These are phyloP conservation scores for Sporothrix phasma DNA, from an alignment of 2,329 filamentous ascomycete species.

Conservation along the genomic window DNA sequence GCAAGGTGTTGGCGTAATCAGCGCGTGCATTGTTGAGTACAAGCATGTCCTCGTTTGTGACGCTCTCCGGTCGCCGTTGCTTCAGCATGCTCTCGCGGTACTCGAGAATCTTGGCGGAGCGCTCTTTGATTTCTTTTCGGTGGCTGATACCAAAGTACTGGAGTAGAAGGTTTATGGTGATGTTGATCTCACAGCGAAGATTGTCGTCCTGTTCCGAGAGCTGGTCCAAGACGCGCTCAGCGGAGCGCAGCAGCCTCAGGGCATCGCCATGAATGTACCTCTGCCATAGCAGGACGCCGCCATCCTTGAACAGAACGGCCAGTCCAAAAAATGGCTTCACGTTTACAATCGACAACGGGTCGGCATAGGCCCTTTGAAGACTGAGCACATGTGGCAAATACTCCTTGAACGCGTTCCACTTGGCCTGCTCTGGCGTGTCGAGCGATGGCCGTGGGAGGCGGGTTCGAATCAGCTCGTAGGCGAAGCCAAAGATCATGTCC, in stretches of 20 bases:
- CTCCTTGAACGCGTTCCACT: constrained; percentile 17
- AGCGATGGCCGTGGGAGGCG: constrained; percentile 16
- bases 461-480: constrained; percentile 15
- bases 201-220: not conserved
- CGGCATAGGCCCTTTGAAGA: constrained; percentile 16
- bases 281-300: constrained; percentile 18
- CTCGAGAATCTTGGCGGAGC: constrained; percentile 11
- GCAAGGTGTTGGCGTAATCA: constrained; percentile 19
- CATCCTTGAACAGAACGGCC: constrained; percentile 18
- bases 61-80: not conserved
- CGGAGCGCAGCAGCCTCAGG: constrained; percentile 15
- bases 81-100: constrained; percentile 11
- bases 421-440: constrained; percentile 15
- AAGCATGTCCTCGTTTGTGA: constrained; percentile 7
- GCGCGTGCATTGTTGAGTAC: constrained; percentile 14
- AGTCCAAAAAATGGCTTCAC: constrained; percentile 15
- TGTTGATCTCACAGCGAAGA: constrained; percentile 14
- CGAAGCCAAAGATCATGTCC: constrained; percentile 15
- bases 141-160: constrained; percentile 18
- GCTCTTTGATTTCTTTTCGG: constrained; percentile 17
- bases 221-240: constrained; percentile 15
- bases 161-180: constrained; percentile 16
- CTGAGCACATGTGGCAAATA: constrained; percentile 18
- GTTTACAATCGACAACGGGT: constrained; percentile 16
- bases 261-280: constrained; percentile 16